Percentiles rank a stretch among this genome's conserved stretches.
Evolutionary conservation across 306 rosid species (phyloP).

Genomic region (Acacia melanoxylon): DNA sequence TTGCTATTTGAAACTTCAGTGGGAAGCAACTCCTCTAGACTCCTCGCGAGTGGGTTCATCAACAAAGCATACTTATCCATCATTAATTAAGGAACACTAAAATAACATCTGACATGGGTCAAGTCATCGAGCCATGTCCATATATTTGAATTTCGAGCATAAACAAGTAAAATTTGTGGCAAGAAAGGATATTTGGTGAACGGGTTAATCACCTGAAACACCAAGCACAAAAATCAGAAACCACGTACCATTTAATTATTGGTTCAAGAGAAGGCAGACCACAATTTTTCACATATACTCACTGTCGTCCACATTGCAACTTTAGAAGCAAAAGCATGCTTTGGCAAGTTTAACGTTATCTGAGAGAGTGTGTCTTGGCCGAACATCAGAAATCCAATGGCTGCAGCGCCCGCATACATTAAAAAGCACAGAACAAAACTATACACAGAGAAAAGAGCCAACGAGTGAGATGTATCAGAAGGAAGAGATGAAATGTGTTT

Average conservation of each 20-base stretch:
- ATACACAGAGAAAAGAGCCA: conserved; percentile 26
- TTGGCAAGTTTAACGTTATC: conserved; percentile 76
- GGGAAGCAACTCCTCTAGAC: conserved; percentile 80
- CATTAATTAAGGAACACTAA: conserved; percentile 48
- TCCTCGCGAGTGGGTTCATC: conserved; percentile 85
- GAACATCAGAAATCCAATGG: conserved; percentile 73
- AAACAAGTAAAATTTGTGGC: neutral
- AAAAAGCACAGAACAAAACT: conserved; percentile 62
- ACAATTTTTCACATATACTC: conserved; percentile 35
- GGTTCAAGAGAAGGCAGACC: neutral
- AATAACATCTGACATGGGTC: conserved; percentile 8
- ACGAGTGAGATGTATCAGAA: conserved; percentile 1
- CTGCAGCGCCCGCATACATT: conserved; percentile 62
- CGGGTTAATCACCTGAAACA: conserved; percentile 72
- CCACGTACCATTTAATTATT: neutral
- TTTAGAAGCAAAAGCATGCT: conserved; percentile 51
- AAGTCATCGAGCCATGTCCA: neutral
- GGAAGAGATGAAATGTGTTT: conserved; percentile 1
- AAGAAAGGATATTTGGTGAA: conserved; percentile 80
- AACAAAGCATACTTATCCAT: conserved; percentile 63
- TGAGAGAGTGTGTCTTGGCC: conserved; percentile 67
- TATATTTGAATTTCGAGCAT: conserved; percentile 11
- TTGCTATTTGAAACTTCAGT: conserved; percentile 42
- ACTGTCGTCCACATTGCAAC: conserved; percentile 75
- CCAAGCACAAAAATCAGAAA: conserved; percentile 31